Percentiles rank a stretch among this genome's conserved stretches.
Evolutionary conservation across 2,329 filamentous ascomycete genomes (phyloP).

Genomic region (Lachnellula suecica): DNA sequence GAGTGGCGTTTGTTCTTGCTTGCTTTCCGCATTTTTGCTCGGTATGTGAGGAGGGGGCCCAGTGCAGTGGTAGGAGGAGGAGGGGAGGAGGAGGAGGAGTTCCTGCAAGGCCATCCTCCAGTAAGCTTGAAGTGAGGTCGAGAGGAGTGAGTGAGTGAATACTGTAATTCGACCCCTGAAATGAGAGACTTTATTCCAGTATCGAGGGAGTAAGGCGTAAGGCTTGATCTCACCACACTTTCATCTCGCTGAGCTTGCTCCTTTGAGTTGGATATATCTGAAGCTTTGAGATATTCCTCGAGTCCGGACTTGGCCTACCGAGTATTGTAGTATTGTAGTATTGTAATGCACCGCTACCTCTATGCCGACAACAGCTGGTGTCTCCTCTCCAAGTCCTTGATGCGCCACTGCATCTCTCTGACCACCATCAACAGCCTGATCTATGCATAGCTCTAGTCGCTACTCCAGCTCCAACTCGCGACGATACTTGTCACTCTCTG

Average conservation of each 20-base stretch:
- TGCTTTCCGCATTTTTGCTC: too few species aligned
- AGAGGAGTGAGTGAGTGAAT: background rate
- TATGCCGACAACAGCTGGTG: too few species aligned
- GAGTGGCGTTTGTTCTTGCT: too few species aligned
- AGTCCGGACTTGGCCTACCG: background rate
- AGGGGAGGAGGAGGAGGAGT: background rate
- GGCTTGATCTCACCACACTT: background rate
- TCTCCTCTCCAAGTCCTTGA: too few species aligned
- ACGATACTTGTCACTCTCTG: slow-evolving; percentile 4
- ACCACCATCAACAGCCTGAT: too few species aligned
- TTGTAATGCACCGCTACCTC: background rate
- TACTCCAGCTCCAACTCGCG: background rate
- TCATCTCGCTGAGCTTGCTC: background rate
- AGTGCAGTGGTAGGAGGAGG: background rate
- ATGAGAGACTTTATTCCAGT: too few species aligned
- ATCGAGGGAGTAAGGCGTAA: too few species aligned
- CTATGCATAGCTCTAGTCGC: too few species aligned
- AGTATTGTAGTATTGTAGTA: background rate
- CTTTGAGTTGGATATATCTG: too few species aligned
- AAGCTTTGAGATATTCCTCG: too few species aligned
- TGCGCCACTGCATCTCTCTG: slow-evolving; percentile 1
- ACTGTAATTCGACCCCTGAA: background rate
- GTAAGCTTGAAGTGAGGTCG: background rate
- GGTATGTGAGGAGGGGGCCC: slow-evolving; percentile 1
- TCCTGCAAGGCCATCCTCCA: background rate